phyloP scores from a whole-genome alignment of 306 rosid genomes.

The Quercus gilva region DNA sequence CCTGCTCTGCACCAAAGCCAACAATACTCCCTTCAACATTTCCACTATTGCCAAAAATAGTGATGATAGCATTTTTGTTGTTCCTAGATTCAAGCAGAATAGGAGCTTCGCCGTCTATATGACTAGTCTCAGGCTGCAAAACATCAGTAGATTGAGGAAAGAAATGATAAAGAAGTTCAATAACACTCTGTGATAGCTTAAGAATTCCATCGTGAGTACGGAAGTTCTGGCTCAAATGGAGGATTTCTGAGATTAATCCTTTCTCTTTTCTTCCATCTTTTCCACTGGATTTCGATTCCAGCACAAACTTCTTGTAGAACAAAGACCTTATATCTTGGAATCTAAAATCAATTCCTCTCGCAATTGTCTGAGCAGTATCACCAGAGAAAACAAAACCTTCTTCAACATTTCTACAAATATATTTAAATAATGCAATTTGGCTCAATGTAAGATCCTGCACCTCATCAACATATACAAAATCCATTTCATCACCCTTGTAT shows the following conservation, averaged over 20 bases:
- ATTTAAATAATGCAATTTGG: conserved; percentile 69
- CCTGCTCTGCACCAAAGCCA: conserved; percentile 87
- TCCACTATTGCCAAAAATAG: conserved; percentile 61
- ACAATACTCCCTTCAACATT: conserved; percentile 36
- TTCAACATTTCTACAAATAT: conserved; percentile 63
- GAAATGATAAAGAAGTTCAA: conserved; percentile 61
- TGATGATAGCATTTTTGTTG: conserved; percentile 56
- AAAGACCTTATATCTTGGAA: conserved; percentile 64
- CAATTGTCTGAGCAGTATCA: conserved; percentile 81
- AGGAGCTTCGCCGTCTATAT: conserved; percentile 68
- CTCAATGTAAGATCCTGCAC: conserved; percentile 81
- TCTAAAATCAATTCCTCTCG: conserved; percentile 77
- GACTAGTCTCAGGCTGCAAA: conserved; percentile 71
- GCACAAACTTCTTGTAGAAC: conserved; percentile 58
- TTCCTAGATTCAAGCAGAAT: conserved; percentile 52
- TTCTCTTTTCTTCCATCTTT: conserved; percentile 35
- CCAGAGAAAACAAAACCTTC: conserved; percentile 87
- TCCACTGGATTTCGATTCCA: conserved; percentile 28
- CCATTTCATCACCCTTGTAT: conserved; percentile 50
- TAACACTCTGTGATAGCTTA: conserved; percentile 62
- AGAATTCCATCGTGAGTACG: conserved; percentile 75
- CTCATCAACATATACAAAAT: conserved; percentile 74
- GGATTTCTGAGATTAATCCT: conserved; percentile 43
- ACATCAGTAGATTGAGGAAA: conserved; percentile 65
- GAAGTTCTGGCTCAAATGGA: conserved; percentile 59